Conservation (phyloP, 129 eudicot species). For the Escallonia rubra region DNA sequence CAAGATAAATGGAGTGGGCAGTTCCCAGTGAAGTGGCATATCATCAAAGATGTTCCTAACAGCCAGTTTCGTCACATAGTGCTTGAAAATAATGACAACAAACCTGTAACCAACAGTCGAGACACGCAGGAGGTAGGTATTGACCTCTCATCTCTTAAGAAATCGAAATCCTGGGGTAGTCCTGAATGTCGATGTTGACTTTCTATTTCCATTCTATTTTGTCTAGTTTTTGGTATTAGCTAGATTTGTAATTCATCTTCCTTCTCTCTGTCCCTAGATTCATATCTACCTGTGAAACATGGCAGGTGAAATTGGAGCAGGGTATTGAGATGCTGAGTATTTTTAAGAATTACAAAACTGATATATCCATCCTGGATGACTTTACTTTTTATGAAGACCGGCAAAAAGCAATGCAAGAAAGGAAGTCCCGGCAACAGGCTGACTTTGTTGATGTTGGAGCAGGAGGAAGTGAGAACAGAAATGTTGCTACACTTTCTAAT, state of each 20-base stretch:
- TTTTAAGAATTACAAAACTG: constrained; percentile 30
- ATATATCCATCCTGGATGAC: constrained; percentile 33
- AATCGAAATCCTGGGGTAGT: background rate
- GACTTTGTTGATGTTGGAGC: background rate
- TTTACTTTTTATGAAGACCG: constrained; percentile 33
- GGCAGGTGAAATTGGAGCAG: constrained; percentile 37
- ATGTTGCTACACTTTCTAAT: constrained; percentile 15
- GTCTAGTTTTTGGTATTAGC: background rate
- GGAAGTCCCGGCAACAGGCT: constrained; percentile 18
- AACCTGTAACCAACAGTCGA: constrained; percentile 93
- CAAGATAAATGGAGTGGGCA: constrained; percentile 99
- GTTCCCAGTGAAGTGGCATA: constrained; percentile 95
- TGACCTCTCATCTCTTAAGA: constrained; percentile 1
- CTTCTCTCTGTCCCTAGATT: background rate
- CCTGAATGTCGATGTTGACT: background rate
- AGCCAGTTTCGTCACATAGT: constrained; percentile 71
- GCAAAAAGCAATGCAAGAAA: constrained; percentile 34
- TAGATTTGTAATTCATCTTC: background rate
- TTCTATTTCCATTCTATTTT: background rate
- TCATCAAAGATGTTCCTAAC: constrained; percentile 92
- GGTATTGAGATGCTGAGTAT: constrained; percentile 35
- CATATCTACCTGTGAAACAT: background rate
- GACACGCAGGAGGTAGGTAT: constrained; percentile 86
- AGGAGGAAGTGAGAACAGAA: constrained; percentile 18
- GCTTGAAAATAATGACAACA: constrained; percentile 84